Conservation (phyloP, 257 asterid species). For the Solanum raphanifolium region DNA sequence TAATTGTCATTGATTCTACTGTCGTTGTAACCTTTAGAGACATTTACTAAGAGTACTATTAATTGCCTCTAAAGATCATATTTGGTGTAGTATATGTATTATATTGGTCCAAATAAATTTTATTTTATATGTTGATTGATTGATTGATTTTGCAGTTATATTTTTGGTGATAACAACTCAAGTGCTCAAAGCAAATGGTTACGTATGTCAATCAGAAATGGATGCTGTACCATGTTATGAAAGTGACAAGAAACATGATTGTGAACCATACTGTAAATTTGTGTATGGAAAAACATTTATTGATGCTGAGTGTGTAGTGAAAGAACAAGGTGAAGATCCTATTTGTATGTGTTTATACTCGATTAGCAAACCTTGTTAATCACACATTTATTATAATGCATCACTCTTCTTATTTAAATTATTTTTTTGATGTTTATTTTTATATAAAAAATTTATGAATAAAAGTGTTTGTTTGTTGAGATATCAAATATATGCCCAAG, state of each 20-base stretch:
- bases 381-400: not conserved
- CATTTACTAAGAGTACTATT: too few species aligned
- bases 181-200: not conserved
- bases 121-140: not conserved
- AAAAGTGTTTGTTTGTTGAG: not conserved
- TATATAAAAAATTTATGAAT: too few species aligned
- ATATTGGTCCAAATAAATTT: not conserved
- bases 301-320: not conserved
- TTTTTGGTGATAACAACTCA: not conserved
- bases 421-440: too few species aligned
- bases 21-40: too few species aligned
- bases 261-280: not conserved
- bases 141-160: not conserved
- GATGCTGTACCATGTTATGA: not conserved
- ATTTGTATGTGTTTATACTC: not conserved
- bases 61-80: too few species aligned
- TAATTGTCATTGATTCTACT: too few species aligned
- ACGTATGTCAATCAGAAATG: not conserved
- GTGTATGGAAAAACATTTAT: not conserved
- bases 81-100: too few species aligned
- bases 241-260: not conserved
- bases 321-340: not conserved
- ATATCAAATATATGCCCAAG: not conserved
- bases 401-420: not conserved
- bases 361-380: not conserved